Conservation (phyloP, 805 yeast genomes). For the Pichia cabralensis region DNA sequence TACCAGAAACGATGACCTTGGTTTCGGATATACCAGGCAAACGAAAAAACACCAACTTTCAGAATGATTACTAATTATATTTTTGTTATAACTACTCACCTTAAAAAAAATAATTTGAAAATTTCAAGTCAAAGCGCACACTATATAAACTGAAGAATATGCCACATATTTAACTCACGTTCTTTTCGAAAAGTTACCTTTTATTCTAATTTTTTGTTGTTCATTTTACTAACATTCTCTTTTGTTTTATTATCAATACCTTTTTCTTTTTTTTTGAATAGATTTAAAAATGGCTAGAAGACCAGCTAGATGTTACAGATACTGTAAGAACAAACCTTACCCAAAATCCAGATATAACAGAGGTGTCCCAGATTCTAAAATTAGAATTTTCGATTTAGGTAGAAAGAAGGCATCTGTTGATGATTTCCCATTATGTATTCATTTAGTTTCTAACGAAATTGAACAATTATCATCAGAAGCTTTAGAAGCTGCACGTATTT, state of each 20-base stretch:
- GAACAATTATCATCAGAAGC: slow-evolving; percentile 99
- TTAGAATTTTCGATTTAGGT: slow-evolving; percentile 98
- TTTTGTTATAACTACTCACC: too few relatives aligned
- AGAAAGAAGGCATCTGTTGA: slow-evolving; percentile 99
- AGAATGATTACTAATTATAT: too few relatives aligned
- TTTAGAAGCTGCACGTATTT: slow-evolving; percentile 99
- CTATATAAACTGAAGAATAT: too few relatives aligned
- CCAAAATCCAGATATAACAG: slow-evolving; percentile 99
- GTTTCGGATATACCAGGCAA: too few relatives aligned
- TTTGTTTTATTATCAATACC: neutral
- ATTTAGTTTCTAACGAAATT: slow-evolving; percentile 97
- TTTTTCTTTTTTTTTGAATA: slow-evolving; percentile 8
- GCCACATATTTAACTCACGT: too few relatives aligned
- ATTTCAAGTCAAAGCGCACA: too few relatives aligned
- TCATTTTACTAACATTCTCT: slow-evolving; percentile 8
- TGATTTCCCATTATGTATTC: slow-evolving; percentile 99
- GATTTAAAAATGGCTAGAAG: slow-evolving; percentile 93
- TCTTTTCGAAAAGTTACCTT: too few relatives aligned
- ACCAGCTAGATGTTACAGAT: slow-evolving; percentile 99
- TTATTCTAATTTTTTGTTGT: neutral
- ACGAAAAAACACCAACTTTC: too few relatives aligned
- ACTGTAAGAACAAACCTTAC: slow-evolving; percentile 99
- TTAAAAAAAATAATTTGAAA: too few relatives aligned
- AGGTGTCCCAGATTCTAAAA: slow-evolving; percentile 99
- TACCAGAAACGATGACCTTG: too few relatives aligned